Evolutionary conservation across 2,329 filamentous ascomycete genomes (phyloP).

Genomic region (Ophiostoma perfectum): DNA sequence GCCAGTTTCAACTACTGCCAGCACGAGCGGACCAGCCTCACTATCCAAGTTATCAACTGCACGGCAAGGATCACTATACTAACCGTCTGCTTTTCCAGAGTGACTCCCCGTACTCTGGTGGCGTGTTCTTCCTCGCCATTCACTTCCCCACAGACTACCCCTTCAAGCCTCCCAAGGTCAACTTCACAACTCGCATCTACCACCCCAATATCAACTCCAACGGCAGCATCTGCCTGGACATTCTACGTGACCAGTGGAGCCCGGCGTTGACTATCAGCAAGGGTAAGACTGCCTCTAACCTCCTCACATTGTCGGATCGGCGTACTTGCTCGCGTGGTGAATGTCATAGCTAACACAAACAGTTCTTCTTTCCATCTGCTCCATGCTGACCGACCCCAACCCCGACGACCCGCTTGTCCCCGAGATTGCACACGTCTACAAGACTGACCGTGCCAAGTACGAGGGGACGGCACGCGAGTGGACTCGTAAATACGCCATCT

Average conservation of each 20-base stretch:
- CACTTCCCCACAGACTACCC: conserved; percentile 99
- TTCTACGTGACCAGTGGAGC: conserved; percentile 98
- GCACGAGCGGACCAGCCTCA: not conserved
- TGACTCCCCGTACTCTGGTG: conserved; percentile 95
- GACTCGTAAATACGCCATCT: conserved; percentile 99
- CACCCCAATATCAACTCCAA: conserved; percentile 99
- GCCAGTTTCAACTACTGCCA: not conserved
- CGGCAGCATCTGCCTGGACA: conserved; percentile 97
- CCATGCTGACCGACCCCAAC: conserved; percentile 99
- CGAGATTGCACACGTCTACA: conserved; percentile 99
- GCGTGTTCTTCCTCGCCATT: conserved; percentile 98
- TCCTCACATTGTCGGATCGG: not conserved
- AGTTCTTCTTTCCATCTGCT: conserved; percentile 99
- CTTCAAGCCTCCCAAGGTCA: conserved; percentile 99
- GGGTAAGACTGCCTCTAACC: conserved; percentile 52
- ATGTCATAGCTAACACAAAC: conserved; percentile 7
- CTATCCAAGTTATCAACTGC: no score
- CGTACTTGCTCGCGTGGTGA: no score
- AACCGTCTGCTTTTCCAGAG: conserved; percentile 45
- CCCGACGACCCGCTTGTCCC: conserved; percentile 97
- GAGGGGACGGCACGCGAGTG: conserved; percentile 96
- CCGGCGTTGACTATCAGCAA: conserved; percentile 97
- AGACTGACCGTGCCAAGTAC: conserved; percentile 93
- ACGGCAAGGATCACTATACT: not conserved
- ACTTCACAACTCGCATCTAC: conserved; percentile 99